Percentiles rank a stretch among this genome's conserved stretches.
These are phyloP conservation scores for Ophiostoma quercus DNA, from an alignment of 2,329 filamentous ascomycete species.

Conservation along the genomic window DNA sequence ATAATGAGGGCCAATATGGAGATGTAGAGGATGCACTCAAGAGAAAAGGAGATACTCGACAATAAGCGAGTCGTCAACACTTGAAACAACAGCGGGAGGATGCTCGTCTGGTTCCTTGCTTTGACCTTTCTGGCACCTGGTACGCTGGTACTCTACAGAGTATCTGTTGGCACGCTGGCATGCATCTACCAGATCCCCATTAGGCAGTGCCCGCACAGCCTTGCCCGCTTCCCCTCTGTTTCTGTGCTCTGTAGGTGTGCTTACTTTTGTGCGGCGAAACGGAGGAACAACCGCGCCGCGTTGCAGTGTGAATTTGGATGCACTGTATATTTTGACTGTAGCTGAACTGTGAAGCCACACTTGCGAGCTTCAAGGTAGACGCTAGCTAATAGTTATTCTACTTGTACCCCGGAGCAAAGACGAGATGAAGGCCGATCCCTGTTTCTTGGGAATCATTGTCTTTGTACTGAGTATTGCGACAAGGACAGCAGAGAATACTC, in stretches of 20 bases:
- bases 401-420: neutral
- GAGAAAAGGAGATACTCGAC: neutral
- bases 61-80: slow-evolving; percentile 8
- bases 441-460: neutral
- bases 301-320: neutral
- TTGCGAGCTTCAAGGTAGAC: neutral
- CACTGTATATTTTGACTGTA: neutral
- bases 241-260: neutral
- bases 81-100: slow-evolving; percentile 3
- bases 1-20: no score
- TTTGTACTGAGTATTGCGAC: no score
- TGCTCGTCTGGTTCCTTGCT: neutral
- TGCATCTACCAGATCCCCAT: neutral
- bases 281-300: slow-evolving; percentile 6
- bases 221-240: neutral
- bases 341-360: no score
- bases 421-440: slow-evolving; percentile 9
- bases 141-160: neutral
- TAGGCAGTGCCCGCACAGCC: slow-evolving; percentile 7
- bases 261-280: neutral
- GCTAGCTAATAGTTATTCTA: neutral
- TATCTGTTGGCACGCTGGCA: no score
- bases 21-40: neutral
- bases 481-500: neutral
- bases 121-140: neutral